These are phyloP conservation scores for Cyberlindnera mycetangii DNA, from an alignment of 805 yeast genomes.

Conservation along the genomic window DNA sequence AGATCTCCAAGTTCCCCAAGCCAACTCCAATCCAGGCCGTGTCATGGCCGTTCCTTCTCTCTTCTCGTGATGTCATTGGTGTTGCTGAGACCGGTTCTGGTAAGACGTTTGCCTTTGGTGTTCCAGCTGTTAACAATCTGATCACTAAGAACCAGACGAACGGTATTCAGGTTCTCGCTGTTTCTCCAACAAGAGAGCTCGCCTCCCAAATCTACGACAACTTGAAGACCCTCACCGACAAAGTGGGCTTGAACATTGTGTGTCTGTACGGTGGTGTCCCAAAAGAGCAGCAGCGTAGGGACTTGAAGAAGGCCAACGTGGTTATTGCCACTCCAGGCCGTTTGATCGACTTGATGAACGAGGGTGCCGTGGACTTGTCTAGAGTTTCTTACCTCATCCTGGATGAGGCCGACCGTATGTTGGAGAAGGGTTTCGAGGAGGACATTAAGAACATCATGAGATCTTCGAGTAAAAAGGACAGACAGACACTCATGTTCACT, in stretches of 20 bases:
- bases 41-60: slow-evolving; percentile 87
- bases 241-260: slow-evolving; percentile 63
- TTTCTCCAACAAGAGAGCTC: slow-evolving; percentile 96
- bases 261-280: slow-evolving; percentile 98
- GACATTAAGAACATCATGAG: slow-evolving; percentile 85
- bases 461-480: slow-evolving; percentile 43
- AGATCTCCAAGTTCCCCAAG: slow-evolving; percentile 68
- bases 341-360: slow-evolving; percentile 83
- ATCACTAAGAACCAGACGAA: slow-evolving; percentile 31
- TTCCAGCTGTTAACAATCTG: slow-evolving; percentile 86
- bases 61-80: slow-evolving; percentile 85
- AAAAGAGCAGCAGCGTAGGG: slow-evolving; percentile 82
- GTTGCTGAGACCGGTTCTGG: slow-evolving; percentile 99
- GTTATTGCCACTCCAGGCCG: slow-evolving; percentile 99
- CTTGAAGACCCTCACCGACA: slow-evolving; percentile 58
- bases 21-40: slow-evolving; percentile 97
- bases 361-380: slow-evolving; percentile 72
- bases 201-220: slow-evolving; percentile 93
- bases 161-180: slow-evolving; percentile 72
- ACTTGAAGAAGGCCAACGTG: slow-evolving; percentile 63
- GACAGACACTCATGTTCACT: slow-evolving; percentile 97
- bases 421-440: slow-evolving; percentile 97
- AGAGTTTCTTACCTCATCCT: slow-evolving; percentile 75
- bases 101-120: slow-evolving; percentile 95
- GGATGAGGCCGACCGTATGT: slow-evolving; percentile 99